Conservation (phyloP, 371 early-diverging fungal genomes). For the Mortierella sp. region DNA sequence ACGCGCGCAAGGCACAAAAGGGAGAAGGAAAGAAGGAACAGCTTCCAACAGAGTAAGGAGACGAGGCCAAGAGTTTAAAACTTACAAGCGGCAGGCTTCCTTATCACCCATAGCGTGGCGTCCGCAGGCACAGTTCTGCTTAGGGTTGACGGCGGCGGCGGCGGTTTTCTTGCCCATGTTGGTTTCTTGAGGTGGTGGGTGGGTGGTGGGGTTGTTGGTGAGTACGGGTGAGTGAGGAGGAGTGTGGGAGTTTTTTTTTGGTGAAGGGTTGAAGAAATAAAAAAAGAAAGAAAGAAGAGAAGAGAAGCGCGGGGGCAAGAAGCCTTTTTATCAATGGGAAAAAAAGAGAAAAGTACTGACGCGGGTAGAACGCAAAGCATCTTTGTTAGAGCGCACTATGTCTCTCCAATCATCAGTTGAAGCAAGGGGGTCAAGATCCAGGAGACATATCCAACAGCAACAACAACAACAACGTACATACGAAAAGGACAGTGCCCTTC, state of each 20-base stretch:
- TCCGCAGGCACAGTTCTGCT: slow-evolving; percentile 56
- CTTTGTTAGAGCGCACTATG: background rate
- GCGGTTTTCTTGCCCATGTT: slow-evolving; percentile 52
- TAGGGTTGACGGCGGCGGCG: slow-evolving; percentile 46
- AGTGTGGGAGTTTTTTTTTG: background rate
- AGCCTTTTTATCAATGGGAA: slow-evolving; percentile 4
- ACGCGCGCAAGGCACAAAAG: background rate
- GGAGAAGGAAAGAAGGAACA: background rate
- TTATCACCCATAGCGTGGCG: slow-evolving; percentile 53
- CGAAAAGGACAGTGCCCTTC: background rate
- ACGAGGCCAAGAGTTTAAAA: background rate
- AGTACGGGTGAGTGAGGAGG: background rate
- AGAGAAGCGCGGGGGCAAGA: background rate
- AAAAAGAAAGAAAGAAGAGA: background rate
- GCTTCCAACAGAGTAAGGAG: background rate
- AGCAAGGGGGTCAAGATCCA: background rate
- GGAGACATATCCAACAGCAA: background rate
- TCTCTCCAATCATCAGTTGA: background rate
- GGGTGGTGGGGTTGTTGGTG: background rate
- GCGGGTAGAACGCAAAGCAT: slow-evolving; percentile 4
- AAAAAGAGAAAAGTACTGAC: background rate
- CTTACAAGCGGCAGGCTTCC: slow-evolving; percentile 59
- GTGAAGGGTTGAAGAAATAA: background rate
- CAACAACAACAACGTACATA: background rate
- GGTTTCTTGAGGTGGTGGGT: background rate